A percentile compares a stretch with the other conserved stretches of the same genome.
These are phyloP conservation scores for Blastocystis sp. DNA, from an alignment of 352 stramenopile species.

Conservation along the genomic window DNA sequence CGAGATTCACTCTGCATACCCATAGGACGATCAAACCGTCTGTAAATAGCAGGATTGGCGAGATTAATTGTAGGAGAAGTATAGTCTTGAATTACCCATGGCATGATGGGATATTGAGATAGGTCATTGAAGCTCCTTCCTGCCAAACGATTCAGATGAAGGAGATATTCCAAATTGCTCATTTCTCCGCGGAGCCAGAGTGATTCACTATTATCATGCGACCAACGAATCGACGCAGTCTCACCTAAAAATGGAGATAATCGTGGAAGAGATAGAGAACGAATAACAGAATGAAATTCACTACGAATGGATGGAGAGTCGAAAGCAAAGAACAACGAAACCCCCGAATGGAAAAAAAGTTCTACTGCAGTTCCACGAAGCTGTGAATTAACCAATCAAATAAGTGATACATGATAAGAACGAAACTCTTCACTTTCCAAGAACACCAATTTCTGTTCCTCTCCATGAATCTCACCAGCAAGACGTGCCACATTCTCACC, in stretches of 20 bases:
- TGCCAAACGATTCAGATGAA: slow-evolving; percentile 90
- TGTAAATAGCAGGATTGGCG: slow-evolving; percentile 73
- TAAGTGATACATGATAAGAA: background rate
- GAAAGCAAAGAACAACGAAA: slow-evolving; percentile 46
- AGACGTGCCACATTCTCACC: background rate
- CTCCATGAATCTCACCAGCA: background rate
- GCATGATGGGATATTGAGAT: slow-evolving; percentile 85
- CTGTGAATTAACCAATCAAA: background rate
- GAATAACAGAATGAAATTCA: background rate
- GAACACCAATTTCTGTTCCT: background rate
- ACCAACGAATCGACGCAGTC: slow-evolving; percentile 25
- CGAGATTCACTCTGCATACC: slow-evolving; percentile 81
- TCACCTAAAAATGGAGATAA: background rate
- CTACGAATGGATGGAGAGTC: background rate
- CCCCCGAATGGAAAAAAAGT: slow-evolving; percentile 59
- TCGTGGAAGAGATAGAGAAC: background rate
- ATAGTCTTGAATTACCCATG: slow-evolving; percentile 86
- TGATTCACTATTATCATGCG: background rate
- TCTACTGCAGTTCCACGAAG: slow-evolving; percentile 30
- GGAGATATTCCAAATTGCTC: slow-evolving; percentile 94
- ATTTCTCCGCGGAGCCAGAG: slow-evolving; percentile 81
- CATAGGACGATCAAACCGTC: slow-evolving; percentile 86
- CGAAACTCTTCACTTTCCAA: slow-evolving; percentile 19
- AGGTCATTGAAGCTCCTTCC: slow-evolving; percentile 78
- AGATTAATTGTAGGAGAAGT: slow-evolving; percentile 73